Evolutionary conservation across 148 eudicot species (phyloP).

Genomic region (Chenopodium suecicum): DNA sequence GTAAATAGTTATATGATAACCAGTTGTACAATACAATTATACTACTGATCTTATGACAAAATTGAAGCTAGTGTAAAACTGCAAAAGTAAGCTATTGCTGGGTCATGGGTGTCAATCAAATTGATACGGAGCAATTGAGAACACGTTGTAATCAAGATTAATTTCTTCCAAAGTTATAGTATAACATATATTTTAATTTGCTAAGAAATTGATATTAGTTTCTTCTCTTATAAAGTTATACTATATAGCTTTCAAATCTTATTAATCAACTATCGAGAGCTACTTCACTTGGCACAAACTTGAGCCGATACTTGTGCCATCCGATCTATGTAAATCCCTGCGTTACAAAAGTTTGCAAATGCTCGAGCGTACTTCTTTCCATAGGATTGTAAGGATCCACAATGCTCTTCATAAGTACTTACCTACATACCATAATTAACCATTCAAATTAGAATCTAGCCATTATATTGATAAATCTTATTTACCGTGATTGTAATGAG

Average conservation of each 20-base stretch:
- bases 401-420: constrained; percentile 23
- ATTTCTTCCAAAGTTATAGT: not conserved
- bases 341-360: constrained; percentile 40
- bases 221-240: not conserved
- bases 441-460: not conserved
- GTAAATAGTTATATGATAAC: too few species aligned
- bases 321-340: constrained; percentile 16
- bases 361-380: constrained; percentile 35
- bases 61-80: too few species aligned
- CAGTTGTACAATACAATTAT: too few species aligned
- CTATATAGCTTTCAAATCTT: not conserved
- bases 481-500: not conserved
- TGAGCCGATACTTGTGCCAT: constrained; percentile 25
- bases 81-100: too few species aligned
- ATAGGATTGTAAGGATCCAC: constrained; percentile 31
- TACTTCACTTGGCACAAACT: constrained; percentile 17
- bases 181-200: too few species aligned
- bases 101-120: not conserved
- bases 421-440: constrained; percentile 18
- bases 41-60: too few species aligned
- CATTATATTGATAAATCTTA: too few species aligned
- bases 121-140: not conserved
- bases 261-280: not conserved
- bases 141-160: not conserved
- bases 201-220: not conserved